A percentile compares a stretch with the other conserved stretches of the same genome.
Evolutionary conservation across 106 monocot genomes (phyloP).

Genomic region (Dactylorhiza incarnata): DNA sequence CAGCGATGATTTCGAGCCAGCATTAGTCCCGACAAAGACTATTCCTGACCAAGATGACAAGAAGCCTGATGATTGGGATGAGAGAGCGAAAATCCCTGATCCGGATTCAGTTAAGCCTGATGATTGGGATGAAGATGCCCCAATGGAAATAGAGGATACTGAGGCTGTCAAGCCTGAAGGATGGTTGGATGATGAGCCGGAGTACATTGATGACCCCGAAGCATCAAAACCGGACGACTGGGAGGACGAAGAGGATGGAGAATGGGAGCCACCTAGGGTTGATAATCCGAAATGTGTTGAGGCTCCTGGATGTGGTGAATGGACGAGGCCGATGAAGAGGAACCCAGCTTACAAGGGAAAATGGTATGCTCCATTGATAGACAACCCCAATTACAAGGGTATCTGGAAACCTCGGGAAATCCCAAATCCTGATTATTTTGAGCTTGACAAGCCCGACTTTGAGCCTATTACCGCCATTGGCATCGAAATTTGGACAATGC

Average conservation of each 20-base stretch:
- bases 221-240: slow-evolving; percentile 60
- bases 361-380: slow-evolving; percentile 74
- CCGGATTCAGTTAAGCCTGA: slow-evolving; percentile 76
- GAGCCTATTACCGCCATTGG: slow-evolving; percentile 73
- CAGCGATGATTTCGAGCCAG: slow-evolving; percentile 71
- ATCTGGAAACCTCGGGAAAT: slow-evolving; percentile 85
- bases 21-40: slow-evolving; percentile 60
- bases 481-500: slow-evolving; percentile 77
- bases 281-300: slow-evolving; percentile 70
- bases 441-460: slow-evolving; percentile 61
- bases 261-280: slow-evolving; percentile 71
- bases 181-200: slow-evolving; percentile 89
- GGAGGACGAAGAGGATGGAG: slow-evolving; percentile 68
- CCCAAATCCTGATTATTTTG: slow-evolving; percentile 70
- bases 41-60: slow-evolving; percentile 85
- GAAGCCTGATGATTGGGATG: slow-evolving; percentile 94
- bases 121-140: slow-evolving; percentile 93
- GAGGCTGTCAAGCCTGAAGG: slow-evolving; percentile 80
- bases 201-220: slow-evolving; percentile 74
- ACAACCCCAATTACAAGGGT: slow-evolving; percentile 64
- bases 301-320: slow-evolving; percentile 80
- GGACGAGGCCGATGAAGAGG: slow-evolving; percentile 68
- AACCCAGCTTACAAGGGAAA: slow-evolving; percentile 92
- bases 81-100: slow-evolving; percentile 70
- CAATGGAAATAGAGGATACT: slow-evolving; percentile 67